Conservation (phyloP, 2,329 filamentous ascomycete genomes). For the Ilyonectria robusta region DNA sequence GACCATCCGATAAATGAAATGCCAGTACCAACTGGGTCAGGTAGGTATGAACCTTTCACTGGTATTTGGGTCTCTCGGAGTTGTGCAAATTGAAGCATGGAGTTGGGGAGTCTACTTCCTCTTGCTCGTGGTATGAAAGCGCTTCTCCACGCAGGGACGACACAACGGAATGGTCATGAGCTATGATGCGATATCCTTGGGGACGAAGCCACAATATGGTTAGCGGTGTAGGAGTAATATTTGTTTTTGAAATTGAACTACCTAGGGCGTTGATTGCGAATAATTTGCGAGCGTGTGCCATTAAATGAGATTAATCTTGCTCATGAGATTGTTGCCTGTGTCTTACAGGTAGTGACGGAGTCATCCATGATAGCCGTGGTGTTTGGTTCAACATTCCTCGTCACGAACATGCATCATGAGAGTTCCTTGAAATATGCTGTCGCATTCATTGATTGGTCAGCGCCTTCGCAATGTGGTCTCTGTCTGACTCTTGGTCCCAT, state of each 20-base stretch:
- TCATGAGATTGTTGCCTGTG: background rate
- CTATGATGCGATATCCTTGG: slow-evolving; percentile 39
- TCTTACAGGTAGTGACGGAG: background rate
- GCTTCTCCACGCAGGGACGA: slow-evolving; percentile 60
- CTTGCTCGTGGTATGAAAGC: slow-evolving; percentile 66
- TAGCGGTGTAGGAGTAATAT: slow-evolving; percentile 32
- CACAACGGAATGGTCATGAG: slow-evolving; percentile 49
- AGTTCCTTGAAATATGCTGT: background rate
- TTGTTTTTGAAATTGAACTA: slow-evolving; percentile 34
- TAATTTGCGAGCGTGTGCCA: background rate
- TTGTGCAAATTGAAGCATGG: slow-evolving; percentile 67
- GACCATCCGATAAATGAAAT: slow-evolving; percentile 83
- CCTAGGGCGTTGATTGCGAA: slow-evolving; percentile 31
- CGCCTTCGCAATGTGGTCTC: background rate
- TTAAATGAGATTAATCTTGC: background rate
- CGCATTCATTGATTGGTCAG: background rate
- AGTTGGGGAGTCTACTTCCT: slow-evolving; percentile 62
- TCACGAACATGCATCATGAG: too few relatives aligned
- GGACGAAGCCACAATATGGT: slow-evolving; percentile 17
- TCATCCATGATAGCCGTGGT: background rate
- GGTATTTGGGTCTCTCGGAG: slow-evolving; percentile 57
- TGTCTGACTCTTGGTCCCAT: background rate
- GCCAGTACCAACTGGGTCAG: slow-evolving; percentile 50
- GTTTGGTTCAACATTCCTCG: background rate
- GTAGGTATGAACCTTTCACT: slow-evolving; percentile 64